Base-by-base conservation (phyloP, 2,329 filamentous ascomycete genomes). In the Fusarium odoratissimum region DNA sequence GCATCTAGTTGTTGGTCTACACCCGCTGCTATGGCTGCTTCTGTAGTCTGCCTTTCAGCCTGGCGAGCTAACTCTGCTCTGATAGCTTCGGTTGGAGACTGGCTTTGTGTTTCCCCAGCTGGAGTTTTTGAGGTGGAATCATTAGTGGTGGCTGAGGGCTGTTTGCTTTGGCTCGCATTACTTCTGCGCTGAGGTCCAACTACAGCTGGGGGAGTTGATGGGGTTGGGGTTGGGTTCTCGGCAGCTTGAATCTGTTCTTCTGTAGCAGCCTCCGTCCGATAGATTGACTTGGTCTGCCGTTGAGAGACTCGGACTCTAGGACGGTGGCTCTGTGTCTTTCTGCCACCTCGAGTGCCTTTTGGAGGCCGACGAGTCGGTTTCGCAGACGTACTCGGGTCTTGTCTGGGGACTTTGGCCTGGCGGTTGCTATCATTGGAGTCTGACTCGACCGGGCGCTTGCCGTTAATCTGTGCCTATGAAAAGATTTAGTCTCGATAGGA, bases 391-490 rank as follows among this genome's bases (percentile, higher is more conserved):
- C 16, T 23, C 35, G 31, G 35, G 8, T 30, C 54, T 28, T 54
- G 37, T 56, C 69, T 54, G 5, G 35, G 54, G 17, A 8, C n/a
- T 64, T 71, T 64, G 40, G 52, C 42, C 14, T 44, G 67, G 25
- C 21, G 46, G 14, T 23, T 41, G 23, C 23, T 37, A 16, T 46
- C 31, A 21, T 35, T 46, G 8, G 33, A 21, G 25, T 33, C 19
- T 12, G 23, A 6, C n/a, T 66, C 49, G 40, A n/a, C 44, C 17
- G 56, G 63, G 3, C 66, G 66, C n/a, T 67, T 69, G 1, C 44
- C 51, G n/a, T 45, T 45, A 8, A 42, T 21, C 13, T 52, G 46
- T n/a, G 35, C 25, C 63, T 71, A 12, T 11, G 28, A 33, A 5
- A 9, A 11, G 1, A 38, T 31, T 57, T 25, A 70, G 54, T 44